Evolutionary conservation across 208 protist genomes (phyloP).

Genomic region (Strigomonas galati): DNA sequence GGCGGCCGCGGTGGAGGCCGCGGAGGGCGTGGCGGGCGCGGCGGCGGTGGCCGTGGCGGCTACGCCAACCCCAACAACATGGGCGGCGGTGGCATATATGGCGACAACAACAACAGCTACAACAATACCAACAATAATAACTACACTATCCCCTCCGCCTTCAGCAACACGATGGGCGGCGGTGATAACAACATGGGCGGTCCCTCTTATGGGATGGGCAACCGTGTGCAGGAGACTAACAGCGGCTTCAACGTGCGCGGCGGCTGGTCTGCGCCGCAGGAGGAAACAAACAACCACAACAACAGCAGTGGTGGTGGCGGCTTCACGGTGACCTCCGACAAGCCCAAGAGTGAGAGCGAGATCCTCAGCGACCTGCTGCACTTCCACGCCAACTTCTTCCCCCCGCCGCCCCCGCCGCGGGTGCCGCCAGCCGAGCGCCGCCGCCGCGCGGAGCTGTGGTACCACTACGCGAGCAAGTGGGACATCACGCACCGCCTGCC

Average conservation of each 20-base stretch:
- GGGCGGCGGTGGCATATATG: not conserved
- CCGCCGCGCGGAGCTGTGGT: constrained; percentile 63
- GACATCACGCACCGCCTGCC: constrained; percentile 78
- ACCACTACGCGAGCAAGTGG: constrained; percentile 79
- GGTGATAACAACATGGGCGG: not conserved
- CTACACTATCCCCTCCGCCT: not conserved
- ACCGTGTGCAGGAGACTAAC: not conserved
- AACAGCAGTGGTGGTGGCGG: too few relatives aligned
- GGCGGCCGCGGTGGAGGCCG: constrained; percentile 3
- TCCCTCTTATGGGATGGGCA: not conserved
- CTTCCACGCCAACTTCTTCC: constrained; percentile 83
- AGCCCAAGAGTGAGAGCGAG: constrained; percentile 53
- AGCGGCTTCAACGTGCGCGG: not conserved
- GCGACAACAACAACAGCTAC: not conserved
- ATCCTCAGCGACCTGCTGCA: constrained; percentile 69
- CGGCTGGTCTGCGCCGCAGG: not conserved
- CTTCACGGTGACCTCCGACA: not conserved
- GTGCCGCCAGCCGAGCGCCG: constrained; percentile 40
- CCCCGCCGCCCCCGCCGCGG: constrained; percentile 59
- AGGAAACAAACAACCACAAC: too few relatives aligned
- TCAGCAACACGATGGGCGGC: not conserved
- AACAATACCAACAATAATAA: not conserved
- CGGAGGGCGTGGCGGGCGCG: not conserved
- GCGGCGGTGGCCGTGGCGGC: constrained; percentile 8
- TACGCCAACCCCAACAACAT: not conserved